phyloP scores from a whole-genome alignment of 768 basidiomycete species.

The Tricholoma terreum region DNA sequence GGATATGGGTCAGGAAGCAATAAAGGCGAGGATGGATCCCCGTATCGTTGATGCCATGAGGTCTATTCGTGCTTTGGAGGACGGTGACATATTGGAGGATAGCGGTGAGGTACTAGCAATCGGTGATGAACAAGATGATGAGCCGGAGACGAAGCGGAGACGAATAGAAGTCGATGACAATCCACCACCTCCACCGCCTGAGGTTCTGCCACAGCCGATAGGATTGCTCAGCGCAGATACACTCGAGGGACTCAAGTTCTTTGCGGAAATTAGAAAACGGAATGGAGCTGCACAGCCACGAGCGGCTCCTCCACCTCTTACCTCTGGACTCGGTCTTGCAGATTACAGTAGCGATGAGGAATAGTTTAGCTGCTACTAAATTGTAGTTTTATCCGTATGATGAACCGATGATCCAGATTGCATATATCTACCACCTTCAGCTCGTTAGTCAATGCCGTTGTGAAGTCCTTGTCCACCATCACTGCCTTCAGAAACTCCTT shows the following conservation, averaged over 20 bases:
- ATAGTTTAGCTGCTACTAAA: constrained; percentile 12
- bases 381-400: constrained; percentile 15
- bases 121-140: constrained; percentile 33
- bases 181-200: constrained; percentile 23
- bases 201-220: constrained; percentile 33
- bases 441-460: not conserved
- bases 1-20: constrained; percentile 82
- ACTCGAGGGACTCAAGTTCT: constrained; percentile 86
- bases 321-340: constrained; percentile 56
- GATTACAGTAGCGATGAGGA: constrained; percentile 79
- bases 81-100: constrained; percentile 54
- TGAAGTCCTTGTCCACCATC: constrained; percentile 20
- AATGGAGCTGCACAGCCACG: constrained; percentile 41
- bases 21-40: constrained; percentile 81
- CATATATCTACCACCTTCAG: not conserved
- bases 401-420: not conserved
- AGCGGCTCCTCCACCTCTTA: constrained; percentile 30
- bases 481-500: constrained; percentile 29
- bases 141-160: constrained; percentile 34
- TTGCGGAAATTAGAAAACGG: constrained; percentile 80
- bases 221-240: constrained; percentile 83
- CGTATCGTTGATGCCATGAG: constrained; percentile 87
- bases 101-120: constrained; percentile 31
- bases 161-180: constrained; percentile 25
- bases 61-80: constrained; percentile 83